Base-by-base conservation (phyloP, 345 rosid species). In the Geranium rotundifolium region DNA sequence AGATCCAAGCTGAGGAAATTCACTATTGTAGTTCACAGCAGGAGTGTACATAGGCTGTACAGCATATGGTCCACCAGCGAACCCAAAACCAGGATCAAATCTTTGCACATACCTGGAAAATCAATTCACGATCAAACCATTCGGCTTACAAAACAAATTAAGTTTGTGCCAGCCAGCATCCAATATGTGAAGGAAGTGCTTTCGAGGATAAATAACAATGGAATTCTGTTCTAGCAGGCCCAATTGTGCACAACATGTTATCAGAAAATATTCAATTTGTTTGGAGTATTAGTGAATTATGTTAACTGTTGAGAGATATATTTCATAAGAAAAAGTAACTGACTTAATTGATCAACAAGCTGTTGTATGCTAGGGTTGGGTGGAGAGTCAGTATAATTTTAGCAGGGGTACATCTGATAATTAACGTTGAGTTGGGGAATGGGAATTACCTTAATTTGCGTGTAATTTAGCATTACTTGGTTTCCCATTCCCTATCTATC, bases 1-100 rank as follows among this genome's bases (percentile, higher is more conserved):
- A 63, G 89, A 65, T 30, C 85, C 84, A 78, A 88, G 95, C 66
- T 88, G 95, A 1, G 95, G 91, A 75, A 85, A 88, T 72, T 88
- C 95, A 64, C 91, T 85, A 75, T 83, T 88, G 78, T 88, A 88
- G 64, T 85, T 88, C 73, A 85, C 17, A 29, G 95, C 82, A 65
- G 95, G 91, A 34, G 87, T 64, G 27, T 81, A 88, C 82, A 80
- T 75, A 55, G 91, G 91, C 71, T 81, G 91, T 56, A 88, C 67
- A 27, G 87, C 41, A 70, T 80, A 88, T 15, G 84, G 79, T 62
- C 85, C 87, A 18, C 76, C 76, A 67, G 55, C 80, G 76, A 83
- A 88, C 54, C 89, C 87, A 66, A 88, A 88, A 54, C 91, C 91
- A 29, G 95, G 89, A 68, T 88, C 95, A 81, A 85, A 88, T 71